Percentiles rank a stretch among this genome's conserved stretches.
Evolutionary conservation across 2,329 filamentous ascomycete genomes (phyloP).

Genomic region (Trichophyton verrucosum): DNA sequence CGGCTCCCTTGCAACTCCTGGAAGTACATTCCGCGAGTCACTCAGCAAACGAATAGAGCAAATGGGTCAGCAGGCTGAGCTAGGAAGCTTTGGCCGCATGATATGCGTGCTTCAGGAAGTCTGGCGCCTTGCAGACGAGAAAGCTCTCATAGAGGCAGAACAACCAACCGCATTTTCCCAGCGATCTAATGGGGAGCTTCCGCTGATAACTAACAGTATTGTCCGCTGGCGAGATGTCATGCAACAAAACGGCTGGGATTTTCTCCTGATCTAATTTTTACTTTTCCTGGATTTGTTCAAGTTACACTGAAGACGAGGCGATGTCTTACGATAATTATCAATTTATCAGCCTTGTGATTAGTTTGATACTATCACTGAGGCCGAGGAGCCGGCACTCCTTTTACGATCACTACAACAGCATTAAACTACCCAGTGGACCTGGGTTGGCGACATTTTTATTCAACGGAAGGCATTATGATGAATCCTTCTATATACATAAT

Average conservation of each 20-base stretch:
- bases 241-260: slow-evolving; percentile 81
- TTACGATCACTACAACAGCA: background rate
- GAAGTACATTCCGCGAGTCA: slow-evolving; percentile 62
- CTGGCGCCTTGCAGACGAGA: slow-evolving; percentile 62
- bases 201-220: slow-evolving; percentile 12
- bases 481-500: slow-evolving; percentile 3
- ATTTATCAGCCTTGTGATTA: background rate
- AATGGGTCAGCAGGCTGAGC: slow-evolving; percentile 63
- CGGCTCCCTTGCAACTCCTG: slow-evolving; percentile 61
- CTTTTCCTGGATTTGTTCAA: background rate
- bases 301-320: background rate
- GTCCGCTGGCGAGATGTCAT: slow-evolving; percentile 91
- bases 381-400: background rate
- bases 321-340: slow-evolving; percentile 3
- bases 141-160: background rate
- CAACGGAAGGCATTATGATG: slow-evolving; percentile 1
- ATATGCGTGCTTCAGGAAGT: slow-evolving; percentile 66
- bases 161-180: slow-evolving; percentile 1
- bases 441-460: background rate
- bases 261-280: slow-evolving; percentile 60
- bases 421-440: background rate
- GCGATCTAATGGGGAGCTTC: background rate
- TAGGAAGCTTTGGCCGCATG: slow-evolving; percentile 78
- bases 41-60: slow-evolving; percentile 62
- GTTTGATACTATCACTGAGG: background rate